Evolutionary conservation across 2,329 filamentous ascomycete genomes (phyloP).

Genomic region (Fusarium secorum): DNA sequence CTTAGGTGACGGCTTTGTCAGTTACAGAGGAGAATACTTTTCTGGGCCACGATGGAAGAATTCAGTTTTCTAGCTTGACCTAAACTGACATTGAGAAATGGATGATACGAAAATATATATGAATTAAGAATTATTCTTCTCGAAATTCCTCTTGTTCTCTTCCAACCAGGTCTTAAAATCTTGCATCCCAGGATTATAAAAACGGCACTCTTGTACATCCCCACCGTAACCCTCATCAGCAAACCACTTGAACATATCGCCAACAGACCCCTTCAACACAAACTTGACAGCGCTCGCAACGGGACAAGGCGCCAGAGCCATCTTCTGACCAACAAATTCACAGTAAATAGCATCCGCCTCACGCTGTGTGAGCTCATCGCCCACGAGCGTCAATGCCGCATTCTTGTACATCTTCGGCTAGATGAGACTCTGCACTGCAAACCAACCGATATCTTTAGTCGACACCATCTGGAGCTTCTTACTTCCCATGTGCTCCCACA

Average conservation of each 20-base stretch:
- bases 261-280: constrained; percentile 10
- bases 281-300: constrained; percentile 22
- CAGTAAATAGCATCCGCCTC: constrained; percentile 22
- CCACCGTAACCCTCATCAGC: constrained; percentile 29
- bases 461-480: constrained; percentile 49
- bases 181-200: constrained; percentile 6
- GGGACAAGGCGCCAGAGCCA: constrained; percentile 16
- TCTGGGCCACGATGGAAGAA: too few relatives aligned
- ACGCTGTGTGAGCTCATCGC: constrained; percentile 25
- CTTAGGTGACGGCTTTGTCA: too few relatives aligned
- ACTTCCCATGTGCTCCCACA: constrained; percentile 29
- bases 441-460: constrained; percentile 52
- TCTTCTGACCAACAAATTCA: not conserved
- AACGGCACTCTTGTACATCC: constrained; percentile 7
- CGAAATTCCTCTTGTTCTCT: not conserved
- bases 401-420: constrained; percentile 39
- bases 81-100: too few relatives aligned
- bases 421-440: constrained; percentile 50
- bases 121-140: not conserved
- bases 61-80: too few relatives aligned
- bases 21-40: too few relatives aligned
- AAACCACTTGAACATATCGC: constrained; percentile 31
- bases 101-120: too few relatives aligned
- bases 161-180: constrained; percentile 14
- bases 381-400: constrained; percentile 16